Percentiles rank a stretch among this genome's conserved stretches.
phyloP scores from a whole-genome alignment of 2,329 filamentous ascomycete genomes.

The Myriangium duriaei region DNA sequence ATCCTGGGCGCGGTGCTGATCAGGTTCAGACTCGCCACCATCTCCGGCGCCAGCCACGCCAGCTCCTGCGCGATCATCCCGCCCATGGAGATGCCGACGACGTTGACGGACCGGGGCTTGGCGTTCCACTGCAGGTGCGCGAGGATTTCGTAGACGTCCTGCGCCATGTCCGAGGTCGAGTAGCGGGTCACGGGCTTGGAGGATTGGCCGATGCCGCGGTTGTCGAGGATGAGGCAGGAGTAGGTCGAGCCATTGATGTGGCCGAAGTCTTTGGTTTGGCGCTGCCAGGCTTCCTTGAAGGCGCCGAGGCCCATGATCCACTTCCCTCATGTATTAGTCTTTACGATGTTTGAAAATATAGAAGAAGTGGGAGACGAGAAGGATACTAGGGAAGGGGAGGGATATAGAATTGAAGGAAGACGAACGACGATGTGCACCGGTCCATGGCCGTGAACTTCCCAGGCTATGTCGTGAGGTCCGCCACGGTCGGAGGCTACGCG shows the following conservation, averaged over 20 bases:
- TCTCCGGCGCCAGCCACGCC: constrained; percentile 32
- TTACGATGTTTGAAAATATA: background rate
- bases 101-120: constrained; percentile 43
- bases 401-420: constrained; percentile 15
- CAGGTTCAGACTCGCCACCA: constrained; percentile 38
- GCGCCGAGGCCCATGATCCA: constrained; percentile 72
- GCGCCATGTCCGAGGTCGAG: constrained; percentile 74
- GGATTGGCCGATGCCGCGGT: constrained; percentile 70
- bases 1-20: constrained; percentile 38
- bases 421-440: constrained; percentile 60
- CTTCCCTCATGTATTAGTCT: constrained; percentile 33
- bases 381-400: background rate
- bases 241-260: constrained; percentile 56
- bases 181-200: constrained; percentile 69
- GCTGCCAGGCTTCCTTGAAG: constrained; percentile 59
- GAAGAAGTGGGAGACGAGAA: background rate
- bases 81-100: constrained; percentile 72
- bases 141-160: constrained; percentile 57
- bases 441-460: constrained; percentile 69
- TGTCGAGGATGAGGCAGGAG: constrained; percentile 67
- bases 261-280: constrained; percentile 71
- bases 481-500: constrained; percentile 57
- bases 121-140: constrained; percentile 57
- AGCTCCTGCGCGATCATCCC: constrained; percentile 90
- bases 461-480: constrained; percentile 63